These are phyloP conservation scores for Mucor irregularis DNA, from an alignment of 371 early-diverging fungal genomes.

Conservation along the genomic window DNA sequence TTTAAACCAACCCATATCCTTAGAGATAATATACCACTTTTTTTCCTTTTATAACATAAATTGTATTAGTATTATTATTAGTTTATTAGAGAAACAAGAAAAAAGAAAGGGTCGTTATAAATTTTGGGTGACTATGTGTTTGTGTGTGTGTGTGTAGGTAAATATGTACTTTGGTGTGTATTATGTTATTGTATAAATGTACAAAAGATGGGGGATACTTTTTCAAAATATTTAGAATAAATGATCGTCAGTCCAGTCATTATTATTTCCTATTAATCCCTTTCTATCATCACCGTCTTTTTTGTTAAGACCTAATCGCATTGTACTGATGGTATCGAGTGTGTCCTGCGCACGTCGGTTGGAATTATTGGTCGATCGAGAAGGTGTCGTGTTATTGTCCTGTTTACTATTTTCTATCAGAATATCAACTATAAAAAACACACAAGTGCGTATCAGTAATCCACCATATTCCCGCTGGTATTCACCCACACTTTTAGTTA, in stretches of 20 bases:
- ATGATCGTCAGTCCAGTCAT: slow-evolving; percentile 9
- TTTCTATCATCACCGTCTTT: slow-evolving; percentile 11
- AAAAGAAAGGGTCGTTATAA: neutral
- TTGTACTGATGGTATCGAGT: slow-evolving; percentile 18
- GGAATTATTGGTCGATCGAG: neutral
- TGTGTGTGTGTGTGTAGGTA: too few species aligned
- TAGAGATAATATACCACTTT: neutral
- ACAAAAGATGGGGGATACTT: neutral
- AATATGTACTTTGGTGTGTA: too few species aligned
- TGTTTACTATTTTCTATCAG: neutral
- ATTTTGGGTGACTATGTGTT: too few species aligned
- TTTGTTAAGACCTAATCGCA: slow-evolving; percentile 10
- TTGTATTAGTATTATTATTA: neutral
- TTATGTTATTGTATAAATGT: too few species aligned
- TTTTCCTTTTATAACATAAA: neutral
- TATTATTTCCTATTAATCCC: slow-evolving; percentile 2
- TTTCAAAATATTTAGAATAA: neutral
- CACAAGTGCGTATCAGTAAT: neutral
- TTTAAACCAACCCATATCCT: slow-evolving; percentile 1
- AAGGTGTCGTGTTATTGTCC: neutral
- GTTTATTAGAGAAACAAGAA: neutral
- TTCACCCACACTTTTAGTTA: neutral
- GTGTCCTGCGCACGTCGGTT: slow-evolving; percentile 23
- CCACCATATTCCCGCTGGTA: too few species aligned
- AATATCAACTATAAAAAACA: slow-evolving; percentile 4